Percentiles rank a stretch among this genome's conserved stretches.
phyloP scores from a whole-genome alignment of 805 yeast genomes.

The Helenozyma rhizophorensis region DNA sequence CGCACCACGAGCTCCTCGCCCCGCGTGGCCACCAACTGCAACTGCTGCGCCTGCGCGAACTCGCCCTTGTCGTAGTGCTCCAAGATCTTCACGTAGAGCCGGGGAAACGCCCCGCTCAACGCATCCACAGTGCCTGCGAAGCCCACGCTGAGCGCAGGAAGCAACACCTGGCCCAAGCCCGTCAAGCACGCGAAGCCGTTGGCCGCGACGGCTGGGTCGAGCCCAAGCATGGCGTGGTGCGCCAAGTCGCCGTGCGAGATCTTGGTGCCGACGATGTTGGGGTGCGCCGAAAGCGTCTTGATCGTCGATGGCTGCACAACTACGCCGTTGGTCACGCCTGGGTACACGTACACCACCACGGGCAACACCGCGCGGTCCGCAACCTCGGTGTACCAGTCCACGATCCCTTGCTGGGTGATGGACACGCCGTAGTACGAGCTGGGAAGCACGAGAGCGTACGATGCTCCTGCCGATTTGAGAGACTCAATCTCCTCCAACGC shows the following conservation, averaged over 20 bases:
- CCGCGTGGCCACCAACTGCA: conserved; percentile 41
- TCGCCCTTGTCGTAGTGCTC: conserved; percentile 37
- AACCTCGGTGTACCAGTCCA: conserved; percentile 40
- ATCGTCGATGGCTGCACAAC: conserved; percentile 35
- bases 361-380: conserved; percentile 43
- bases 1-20: conserved; percentile 44
- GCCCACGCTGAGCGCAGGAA: conserved; percentile 46
- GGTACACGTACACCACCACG: conserved; percentile 43
- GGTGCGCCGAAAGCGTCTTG: conserved; percentile 38
- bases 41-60: conserved; percentile 33
- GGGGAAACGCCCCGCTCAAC: conserved; percentile 49
- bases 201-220: conserved; percentile 30
- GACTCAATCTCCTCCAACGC: conserved; percentile 17
- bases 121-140: conserved; percentile 51
- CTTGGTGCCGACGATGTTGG: conserved; percentile 48
- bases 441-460: conserved; percentile 38
- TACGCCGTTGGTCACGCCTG: conserved; percentile 46
- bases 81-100: conserved; percentile 40
- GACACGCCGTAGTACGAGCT: conserved; percentile 43
- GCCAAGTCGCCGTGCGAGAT: conserved; percentile 49
- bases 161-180: conserved; percentile 49
- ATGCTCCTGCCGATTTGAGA: conserved; percentile 19
- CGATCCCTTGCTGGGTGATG: conserved; percentile 43
- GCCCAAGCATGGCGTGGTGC: conserved; percentile 42
- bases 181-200: conserved; percentile 43